Base-by-base conservation (phyloP, 352 stramenopile genomes). In the Phytophthora constricta region DNA sequence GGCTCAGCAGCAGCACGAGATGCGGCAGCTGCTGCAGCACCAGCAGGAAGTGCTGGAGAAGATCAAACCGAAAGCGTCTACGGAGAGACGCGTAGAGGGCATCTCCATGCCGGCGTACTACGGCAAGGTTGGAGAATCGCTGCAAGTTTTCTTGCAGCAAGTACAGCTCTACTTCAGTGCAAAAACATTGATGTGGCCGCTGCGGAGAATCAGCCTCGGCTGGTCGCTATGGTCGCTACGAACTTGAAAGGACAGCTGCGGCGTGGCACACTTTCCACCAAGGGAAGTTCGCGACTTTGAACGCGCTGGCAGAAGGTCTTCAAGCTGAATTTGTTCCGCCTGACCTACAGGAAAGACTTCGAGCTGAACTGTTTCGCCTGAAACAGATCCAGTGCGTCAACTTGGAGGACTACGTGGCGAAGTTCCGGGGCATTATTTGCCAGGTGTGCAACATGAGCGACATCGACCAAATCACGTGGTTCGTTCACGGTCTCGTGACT, bases 381-480 rank as follows among this genome's bases (percentile, higher is more conserved):
- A 59, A 49, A 14, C 49, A 66, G 14, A 23, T 46, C 22, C 22
- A 50, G 16, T 55, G 50, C 17, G 22, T 19, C 5, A 37, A 33
- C n/a, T 49, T 59, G 41, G 39, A 47, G 7, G 58, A 59, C 3
- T 66, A 60, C 50, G 25, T 66, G 7, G 41, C 58, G 2, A 60
- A 59, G 25, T 66, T 60, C 45, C 3, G 39, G 0, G 41, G 55
- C 23, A 13, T 66, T 16, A 59, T 66, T 25, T 60, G 27, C 34
- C 58, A 66, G 25, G 41, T 66, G 1, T 4, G 27, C 2, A 27
- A 60, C 4, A 63, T 69, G 53, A 58, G 45, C 19, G 45, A 62
- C 13, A 47, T 69, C 19, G 52, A 59, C 10, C 53, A 63, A n/a
- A 68, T 62, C 4, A 62, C 54, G 2, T 45, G 58, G 47, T 46